Evolutionary conservation across 306 rosid species (phyloP), one percentile per base, ranked within the genome.

Genomic region (Mucuna pruriens): DNA sequence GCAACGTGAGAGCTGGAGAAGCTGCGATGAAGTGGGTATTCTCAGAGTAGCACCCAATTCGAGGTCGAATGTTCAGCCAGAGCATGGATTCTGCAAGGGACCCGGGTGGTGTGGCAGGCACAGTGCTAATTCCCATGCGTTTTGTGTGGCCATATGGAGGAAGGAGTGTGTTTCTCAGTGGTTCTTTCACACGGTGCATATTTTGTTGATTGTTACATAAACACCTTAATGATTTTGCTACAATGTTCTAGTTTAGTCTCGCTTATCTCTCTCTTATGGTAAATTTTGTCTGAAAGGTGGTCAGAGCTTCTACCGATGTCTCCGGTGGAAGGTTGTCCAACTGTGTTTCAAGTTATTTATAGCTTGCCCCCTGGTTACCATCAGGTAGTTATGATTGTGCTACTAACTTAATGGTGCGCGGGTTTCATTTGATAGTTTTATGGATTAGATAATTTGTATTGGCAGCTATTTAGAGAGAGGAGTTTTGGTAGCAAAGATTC

Each of bases 61-160:
- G 79, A 85, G 71, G 89, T 74, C 38, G 78, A 79, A 91, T 91
- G 51, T 94, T 89, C 54, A 85, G 77, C 85, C 76, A 82, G 62
- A 84, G 87, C 84, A 94, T 94, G 98, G 97, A 91, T 82, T 55
- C 91, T 71, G 77, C 81, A 44, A 88, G 85, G 79, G 92, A 87
- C 34, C 82, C 82, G 33, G 85, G 79, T 62, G 88, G 78, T 76
- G 90, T 77, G 70, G 84, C 89, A 31, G 91, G 87, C 68, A 80
- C 94, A 20, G 84, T 94, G 87, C 60, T 90, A 82, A 84, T 95
- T 82, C 98, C 97, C 45, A 87, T 88, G 95, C 95, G 95, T 33
- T 95, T 95, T 76, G 97, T 92, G 61, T 95, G 98, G 98, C 94
- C 87, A n/a, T 89, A 91, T 74, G 98, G 98, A 12, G 98, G 98